Conservation (phyloP, 306 rosid genomes). For the Prunus dulcis region DNA sequence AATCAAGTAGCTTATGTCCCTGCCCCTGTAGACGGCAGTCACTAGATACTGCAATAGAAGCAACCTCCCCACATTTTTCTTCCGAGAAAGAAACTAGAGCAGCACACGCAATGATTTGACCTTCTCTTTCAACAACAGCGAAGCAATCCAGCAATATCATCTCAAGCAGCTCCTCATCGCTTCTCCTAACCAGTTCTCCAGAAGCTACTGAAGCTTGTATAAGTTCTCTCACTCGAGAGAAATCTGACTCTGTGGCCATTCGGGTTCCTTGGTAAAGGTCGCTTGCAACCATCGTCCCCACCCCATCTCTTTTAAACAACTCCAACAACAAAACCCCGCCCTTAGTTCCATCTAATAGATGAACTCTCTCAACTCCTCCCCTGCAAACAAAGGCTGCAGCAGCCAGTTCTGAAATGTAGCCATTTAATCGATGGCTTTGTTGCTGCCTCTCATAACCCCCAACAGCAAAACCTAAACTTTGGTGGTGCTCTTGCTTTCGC, state of each 20-base stretch:
- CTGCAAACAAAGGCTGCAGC: constrained; percentile 92
- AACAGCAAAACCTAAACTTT: constrained; percentile 53
- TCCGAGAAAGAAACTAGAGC: no score
- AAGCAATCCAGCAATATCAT: constrained; percentile 45
- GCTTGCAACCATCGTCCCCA: constrained; percentile 97
- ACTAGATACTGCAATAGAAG: no score
- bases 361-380: constrained; percentile 54
- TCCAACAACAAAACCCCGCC: constrained; percentile 85
- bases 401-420: constrained; percentile 87
- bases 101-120: constrained; percentile 68
- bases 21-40: no score
- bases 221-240: constrained; percentile 61
- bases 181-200: constrained; percentile 67
- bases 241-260: constrained; percentile 55
- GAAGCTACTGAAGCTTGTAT: constrained; percentile 62
- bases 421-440: constrained; percentile 40
- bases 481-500: constrained; percentile 19
- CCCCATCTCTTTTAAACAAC: constrained; percentile 86
- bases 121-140: constrained; percentile 78
- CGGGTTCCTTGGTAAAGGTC: constrained; percentile 93
- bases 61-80: no score
- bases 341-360: constrained; percentile 27
- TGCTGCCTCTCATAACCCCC: constrained; percentile 83
- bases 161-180: constrained; percentile 65
- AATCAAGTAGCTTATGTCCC: no score